phyloP scores from a whole-genome alignment of 2,329 filamentous ascomycete genomes.

The Stylonectria norvegica region DNA sequence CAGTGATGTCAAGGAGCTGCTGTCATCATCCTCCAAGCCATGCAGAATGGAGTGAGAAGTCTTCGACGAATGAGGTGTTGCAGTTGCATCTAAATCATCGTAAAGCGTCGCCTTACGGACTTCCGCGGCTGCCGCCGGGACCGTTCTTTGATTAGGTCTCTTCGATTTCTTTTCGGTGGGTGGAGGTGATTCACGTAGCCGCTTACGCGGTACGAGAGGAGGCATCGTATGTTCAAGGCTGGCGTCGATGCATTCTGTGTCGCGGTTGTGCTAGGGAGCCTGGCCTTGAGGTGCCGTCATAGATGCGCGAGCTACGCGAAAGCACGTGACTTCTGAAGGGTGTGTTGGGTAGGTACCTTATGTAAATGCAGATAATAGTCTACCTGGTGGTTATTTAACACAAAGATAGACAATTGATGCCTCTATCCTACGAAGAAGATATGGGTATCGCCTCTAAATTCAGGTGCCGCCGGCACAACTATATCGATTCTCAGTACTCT shows the following conservation, averaged over 20 bases:
- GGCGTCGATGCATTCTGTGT: constrained; percentile 12
- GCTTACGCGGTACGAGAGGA: constrained; percentile 65
- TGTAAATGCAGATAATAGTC: neutral
- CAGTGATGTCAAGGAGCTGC: constrained; percentile 49
- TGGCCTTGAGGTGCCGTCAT: constrained; percentile 12
- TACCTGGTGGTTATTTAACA: neutral
- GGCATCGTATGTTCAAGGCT: constrained; percentile 51
- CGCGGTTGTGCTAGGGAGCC: neutral
- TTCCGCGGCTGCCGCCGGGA: constrained; percentile 11
- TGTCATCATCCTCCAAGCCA: constrained; percentile 39
- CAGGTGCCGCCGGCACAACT: too few species aligned
- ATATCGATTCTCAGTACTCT: neutral
- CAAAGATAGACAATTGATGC: too few species aligned
- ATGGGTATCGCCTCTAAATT: too few species aligned
- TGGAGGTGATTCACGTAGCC: constrained; percentile 48
- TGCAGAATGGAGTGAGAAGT: constrained; percentile 42
- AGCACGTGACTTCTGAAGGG: constrained; percentile 23
- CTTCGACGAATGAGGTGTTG: constrained; percentile 42
- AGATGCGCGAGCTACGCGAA: constrained; percentile 15
- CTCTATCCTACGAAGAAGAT: too few species aligned
- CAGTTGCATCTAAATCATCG: constrained; percentile 55
- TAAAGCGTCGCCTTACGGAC: constrained; percentile 56
- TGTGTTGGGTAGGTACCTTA: too few species aligned
- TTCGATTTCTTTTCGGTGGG: constrained; percentile 24
- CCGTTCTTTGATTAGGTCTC: constrained; percentile 26